Base-by-base conservation (phyloP, 2,329 filamentous ascomycete species). In the Pezicula carpinea region DNA sequence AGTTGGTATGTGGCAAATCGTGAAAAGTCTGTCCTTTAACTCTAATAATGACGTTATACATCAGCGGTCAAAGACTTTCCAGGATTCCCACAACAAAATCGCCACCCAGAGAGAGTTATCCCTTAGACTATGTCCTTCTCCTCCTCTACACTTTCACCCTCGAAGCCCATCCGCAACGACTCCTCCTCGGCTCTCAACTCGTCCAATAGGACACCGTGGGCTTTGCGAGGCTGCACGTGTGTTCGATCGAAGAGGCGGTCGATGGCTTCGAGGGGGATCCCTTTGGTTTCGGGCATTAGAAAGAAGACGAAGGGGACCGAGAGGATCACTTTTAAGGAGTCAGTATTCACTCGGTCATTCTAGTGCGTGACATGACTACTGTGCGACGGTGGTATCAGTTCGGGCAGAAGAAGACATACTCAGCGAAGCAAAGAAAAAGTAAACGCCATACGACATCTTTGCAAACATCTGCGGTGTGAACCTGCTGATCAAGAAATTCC, bases 401-500 rank as follows among this genome's bases (percentile, higher is more conserved):
- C n/a, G n/a, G n/a, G n/a, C n/a, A 85, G 21, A 83, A 74, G 53
- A 82, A 86, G 44, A 77, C 49, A 44, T 74, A 68, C 0, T 84
- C 39, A 85, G 68, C 0, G 74, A 70, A 2, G 80, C 82, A 53
- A 87, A 87, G 71, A 87, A 84, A 56, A 85, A 79, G 64, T 83
- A 86, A 0, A 84, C 80, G 21, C 81, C 83, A 55, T 77, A 85
- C 14, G 69, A 67, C 71, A 78, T 76, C 7, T 69, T 64, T 19
- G 69, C 59, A 53, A 82, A 77, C 79, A 85, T 85, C 54, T 83
- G 77, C 19, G 76, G 80, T 0, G 80, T 87, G 69, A 84, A 87
- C 11, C 82, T 74, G 0, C 75, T 75, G 54, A 87, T 76, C 60
- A 87, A 73, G 62, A 87, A 87, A 64, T 87, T 87, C 68, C 70